Evolutionary conservation across 176 grass and related monocot genomes (phyloP).

Genomic region (Olyra latifolia): DNA sequence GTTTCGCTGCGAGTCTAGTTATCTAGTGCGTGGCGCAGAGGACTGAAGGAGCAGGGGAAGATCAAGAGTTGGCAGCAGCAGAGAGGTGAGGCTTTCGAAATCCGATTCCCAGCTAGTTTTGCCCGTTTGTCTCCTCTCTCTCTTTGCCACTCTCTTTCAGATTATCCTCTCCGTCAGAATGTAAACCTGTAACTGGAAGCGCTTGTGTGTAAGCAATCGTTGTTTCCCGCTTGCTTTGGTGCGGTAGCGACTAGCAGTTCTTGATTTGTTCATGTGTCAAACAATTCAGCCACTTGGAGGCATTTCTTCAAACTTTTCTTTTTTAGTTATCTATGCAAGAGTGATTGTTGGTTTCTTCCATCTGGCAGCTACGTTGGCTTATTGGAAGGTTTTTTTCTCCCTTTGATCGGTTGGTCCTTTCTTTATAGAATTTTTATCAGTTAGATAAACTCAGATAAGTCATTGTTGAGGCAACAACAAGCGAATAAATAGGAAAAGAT

Average conservation of each 20-base stretch:
- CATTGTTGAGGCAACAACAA: slow-evolving; percentile 16
- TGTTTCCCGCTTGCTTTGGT: neutral
- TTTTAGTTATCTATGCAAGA: neutral
- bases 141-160: too few relatives aligned
- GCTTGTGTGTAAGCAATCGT: neutral
- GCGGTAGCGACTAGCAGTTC: neutral
- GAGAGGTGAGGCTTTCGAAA: slow-evolving; percentile 1
- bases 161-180: too few relatives aligned
- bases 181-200: neutral
- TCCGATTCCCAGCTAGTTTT: too few relatives aligned
- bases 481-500: neutral
- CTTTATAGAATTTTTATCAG: neutral
- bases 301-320: neutral
- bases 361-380: neutral
- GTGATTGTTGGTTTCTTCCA: neutral
- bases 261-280: neutral
- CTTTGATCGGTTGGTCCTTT: neutral
- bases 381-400: slow-evolving; percentile 15
- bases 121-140: too few relatives aligned
- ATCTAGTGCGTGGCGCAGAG: neutral
- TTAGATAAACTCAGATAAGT: slow-evolving; percentile 12
- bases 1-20: neutral
- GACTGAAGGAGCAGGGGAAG: neutral
- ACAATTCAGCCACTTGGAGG: slow-evolving; percentile 9
- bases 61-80: neutral